Conservation (phyloP, 2,329 filamentous ascomycete genomes). For the Sclerotinia nivalis region DNA sequence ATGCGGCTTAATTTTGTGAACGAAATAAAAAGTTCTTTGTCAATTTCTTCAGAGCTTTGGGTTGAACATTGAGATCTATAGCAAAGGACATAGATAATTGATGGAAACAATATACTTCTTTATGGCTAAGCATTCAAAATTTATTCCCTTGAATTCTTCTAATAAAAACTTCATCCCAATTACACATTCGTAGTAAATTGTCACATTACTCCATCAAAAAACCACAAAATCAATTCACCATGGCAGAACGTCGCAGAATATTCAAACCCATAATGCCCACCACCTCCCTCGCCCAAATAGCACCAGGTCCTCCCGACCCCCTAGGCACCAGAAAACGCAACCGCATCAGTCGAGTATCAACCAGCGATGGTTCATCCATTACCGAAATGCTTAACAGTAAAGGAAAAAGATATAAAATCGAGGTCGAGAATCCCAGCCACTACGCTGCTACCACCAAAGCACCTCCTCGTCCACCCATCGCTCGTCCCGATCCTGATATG, state of each 20-base stretch:
- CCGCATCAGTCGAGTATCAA: background rate
- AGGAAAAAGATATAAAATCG: background rate
- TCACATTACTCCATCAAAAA: background rate
- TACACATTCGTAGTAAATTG: background rate
- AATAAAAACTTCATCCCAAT: background rate
- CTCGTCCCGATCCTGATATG: background rate
- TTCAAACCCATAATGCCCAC: background rate
- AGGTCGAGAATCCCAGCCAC: background rate
- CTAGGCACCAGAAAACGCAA: background rate
- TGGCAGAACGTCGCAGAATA: background rate
- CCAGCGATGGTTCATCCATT: background rate
- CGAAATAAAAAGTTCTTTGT: background rate
- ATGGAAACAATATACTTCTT: background rate
- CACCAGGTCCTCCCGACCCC: background rate
- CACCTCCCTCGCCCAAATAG: background rate
- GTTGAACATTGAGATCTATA: background rate
- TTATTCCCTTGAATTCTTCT: too few species aligned
- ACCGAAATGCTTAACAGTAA: background rate
- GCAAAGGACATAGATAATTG: background rate
- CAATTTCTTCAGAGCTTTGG: background rate
- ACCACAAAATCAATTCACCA: background rate
- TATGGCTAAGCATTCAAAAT: background rate
- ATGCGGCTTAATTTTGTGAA: conserved; percentile 1
- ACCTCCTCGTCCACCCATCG: background rate
- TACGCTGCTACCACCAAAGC: background rate